Evolutionary conservation across 1,139 yeast species (phyloP).

Genomic region (Sugiyamaella japonica): DNA sequence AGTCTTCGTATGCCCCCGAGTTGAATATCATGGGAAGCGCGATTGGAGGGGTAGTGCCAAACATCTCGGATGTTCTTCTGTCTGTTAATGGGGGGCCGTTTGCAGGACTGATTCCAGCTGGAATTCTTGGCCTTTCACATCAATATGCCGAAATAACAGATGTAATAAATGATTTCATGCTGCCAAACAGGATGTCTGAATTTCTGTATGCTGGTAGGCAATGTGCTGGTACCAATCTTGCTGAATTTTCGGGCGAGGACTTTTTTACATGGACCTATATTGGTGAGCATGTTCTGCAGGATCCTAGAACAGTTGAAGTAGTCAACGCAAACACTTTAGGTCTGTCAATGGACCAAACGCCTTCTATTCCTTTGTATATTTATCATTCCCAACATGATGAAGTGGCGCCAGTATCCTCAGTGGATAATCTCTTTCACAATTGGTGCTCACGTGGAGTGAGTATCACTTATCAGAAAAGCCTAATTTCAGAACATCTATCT

Average conservation of each 20-base stretch:
- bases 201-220: conserved; percentile 22
- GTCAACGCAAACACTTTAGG: conserved; percentile 28
- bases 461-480: conserved; percentile 26
- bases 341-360: conserved; percentile 19
- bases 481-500: conserved; percentile 24
- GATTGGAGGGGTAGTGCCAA: conserved; percentile 30
- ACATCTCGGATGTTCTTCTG: conserved; percentile 24
- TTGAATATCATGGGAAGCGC: conserved; percentile 27
- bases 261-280: conserved; percentile 26
- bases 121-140: conserved; percentile 33
- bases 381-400: conserved; percentile 37
- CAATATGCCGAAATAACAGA: conserved; percentile 33
- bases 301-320: conserved; percentile 19
- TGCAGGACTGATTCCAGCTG: conserved; percentile 35
- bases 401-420: conserved; percentile 29
- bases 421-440: conserved; percentile 24
- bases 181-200: conserved; percentile 18
- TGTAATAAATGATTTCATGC: conserved; percentile 16
- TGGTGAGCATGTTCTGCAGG: conserved; percentile 25
- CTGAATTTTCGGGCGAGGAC: conserved; percentile 26
- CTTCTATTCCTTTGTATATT: conserved; percentile 31
- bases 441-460: conserved; percentile 34
- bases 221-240: conserved; percentile 26
- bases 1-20: conserved; percentile 36
- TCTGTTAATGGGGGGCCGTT: conserved; percentile 26